Percentiles rank a stretch among this genome's conserved stretches.
phyloP scores from a whole-genome alignment of 768 basidiomycete genomes.

The Pleurotus giganteus region DNA sequence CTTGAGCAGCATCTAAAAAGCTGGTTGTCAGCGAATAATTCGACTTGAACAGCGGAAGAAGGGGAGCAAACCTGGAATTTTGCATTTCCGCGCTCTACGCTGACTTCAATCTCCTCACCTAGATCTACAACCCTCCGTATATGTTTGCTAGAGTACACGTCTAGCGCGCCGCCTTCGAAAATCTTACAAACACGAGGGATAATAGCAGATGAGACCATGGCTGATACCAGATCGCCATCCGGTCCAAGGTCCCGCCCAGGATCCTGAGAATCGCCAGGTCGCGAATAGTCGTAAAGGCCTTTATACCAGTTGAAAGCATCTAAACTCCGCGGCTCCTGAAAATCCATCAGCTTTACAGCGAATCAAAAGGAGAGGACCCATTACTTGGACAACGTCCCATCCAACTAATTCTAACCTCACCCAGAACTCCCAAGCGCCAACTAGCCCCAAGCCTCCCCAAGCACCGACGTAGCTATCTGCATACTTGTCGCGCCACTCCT shows the following conservation, averaged over 20 bases:
- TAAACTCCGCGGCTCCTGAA: slow-evolving; percentile 51
- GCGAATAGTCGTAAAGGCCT: slow-evolving; percentile 75
- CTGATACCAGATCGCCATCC: slow-evolving; percentile 84
- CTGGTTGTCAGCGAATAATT: background rate
- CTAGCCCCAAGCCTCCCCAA: slow-evolving; percentile 87
- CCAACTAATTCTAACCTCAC: slow-evolving; percentile 80
- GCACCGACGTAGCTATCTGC: slow-evolving; percentile 83
- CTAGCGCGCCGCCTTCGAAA: slow-evolving; percentile 76
- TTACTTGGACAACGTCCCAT: slow-evolving; percentile 85
- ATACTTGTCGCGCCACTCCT: slow-evolving; percentile 72
- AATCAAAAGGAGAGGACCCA: slow-evolving; percentile 16
- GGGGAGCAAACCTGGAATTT: slow-evolving; percentile 58
- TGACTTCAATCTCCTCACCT: slow-evolving; percentile 77
- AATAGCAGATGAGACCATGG: slow-evolving; percentile 83
- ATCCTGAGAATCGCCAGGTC: slow-evolving; percentile 38
- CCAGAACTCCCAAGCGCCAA: slow-evolving; percentile 95
- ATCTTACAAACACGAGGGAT: slow-evolving; percentile 73
- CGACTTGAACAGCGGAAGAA: background rate
- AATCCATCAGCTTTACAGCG: slow-evolving; percentile 14
- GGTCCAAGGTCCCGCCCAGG: slow-evolving; percentile 62
- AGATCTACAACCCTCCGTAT: slow-evolving; percentile 68
- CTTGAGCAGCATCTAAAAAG: slow-evolving; percentile 56
- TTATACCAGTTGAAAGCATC: slow-evolving; percentile 86
- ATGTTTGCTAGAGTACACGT: slow-evolving; percentile 73
- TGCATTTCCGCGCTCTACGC: slow-evolving; percentile 57